phyloP scores from a whole-genome alignment of 1,284 basidiomycete species.

The Paramarasmius palmivorus region DNA sequence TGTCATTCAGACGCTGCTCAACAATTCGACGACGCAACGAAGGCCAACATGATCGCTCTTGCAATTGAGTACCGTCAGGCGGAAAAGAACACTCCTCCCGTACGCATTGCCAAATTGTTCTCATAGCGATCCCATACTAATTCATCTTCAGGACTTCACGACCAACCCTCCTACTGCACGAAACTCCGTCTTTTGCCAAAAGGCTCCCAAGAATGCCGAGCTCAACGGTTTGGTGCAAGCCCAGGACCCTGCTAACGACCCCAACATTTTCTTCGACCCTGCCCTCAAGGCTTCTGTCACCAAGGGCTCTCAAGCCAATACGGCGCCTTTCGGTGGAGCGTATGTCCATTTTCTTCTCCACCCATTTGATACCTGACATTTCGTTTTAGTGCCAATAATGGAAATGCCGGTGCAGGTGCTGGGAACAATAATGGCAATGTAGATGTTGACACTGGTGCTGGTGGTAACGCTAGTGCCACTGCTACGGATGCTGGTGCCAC shows the following conservation, averaged over 20 bases:
- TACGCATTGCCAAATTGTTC: conserved; percentile 24
- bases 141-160: conserved; percentile 45
- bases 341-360: conserved; percentile 2
- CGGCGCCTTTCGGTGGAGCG: conserved; percentile 42
- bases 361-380: conserved; percentile 11
- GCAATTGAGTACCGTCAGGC: conserved; percentile 57
- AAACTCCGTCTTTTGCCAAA: conserved; percentile 56
- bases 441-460: conserved; percentile 13
- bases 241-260: conserved; percentile 51
- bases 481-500: conserved; percentile 4
- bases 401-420: conserved; percentile 19
- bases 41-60: conserved; percentile 52
- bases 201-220: conserved; percentile 46
- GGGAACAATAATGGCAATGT: conserved; percentile 15
- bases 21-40: conserved; percentile 53
- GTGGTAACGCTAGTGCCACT: conserved; percentile 16
- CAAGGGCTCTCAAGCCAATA: conserved; percentile 55
- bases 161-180: conserved; percentile 49
- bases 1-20: conserved; percentile 50
- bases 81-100: conserved; percentile 66
- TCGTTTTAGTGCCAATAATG: conserved; percentile 16
- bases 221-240: conserved; percentile 49
- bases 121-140: not conserved
- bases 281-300: conserved; percentile 40
- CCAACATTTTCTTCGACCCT: conserved; percentile 59